These are phyloP conservation scores for Xylaria sp. DNA, from an alignment of 2,329 filamentous ascomycete genomes.

Conservation along the genomic window DNA sequence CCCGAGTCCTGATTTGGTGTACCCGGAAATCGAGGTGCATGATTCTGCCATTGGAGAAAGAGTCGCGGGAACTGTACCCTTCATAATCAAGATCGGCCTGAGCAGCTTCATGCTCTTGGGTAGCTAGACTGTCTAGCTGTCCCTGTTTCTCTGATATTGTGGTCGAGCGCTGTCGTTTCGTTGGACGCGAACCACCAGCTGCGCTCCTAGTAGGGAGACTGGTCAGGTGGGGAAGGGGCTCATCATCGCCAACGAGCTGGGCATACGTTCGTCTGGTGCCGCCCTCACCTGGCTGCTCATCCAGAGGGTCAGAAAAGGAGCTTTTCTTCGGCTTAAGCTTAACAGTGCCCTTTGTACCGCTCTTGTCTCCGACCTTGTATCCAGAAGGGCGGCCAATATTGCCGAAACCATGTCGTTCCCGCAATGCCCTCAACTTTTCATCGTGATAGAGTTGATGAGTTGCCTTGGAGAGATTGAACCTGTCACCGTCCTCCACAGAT, in stretches of 20 bases:
- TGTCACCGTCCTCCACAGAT: conserved; percentile 37
- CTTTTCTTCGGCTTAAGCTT: conserved; percentile 31
- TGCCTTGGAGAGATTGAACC: conserved; percentile 47
- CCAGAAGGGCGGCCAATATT: conserved; percentile 52
- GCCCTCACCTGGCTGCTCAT: conserved; percentile 13
- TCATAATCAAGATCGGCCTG: conserved; percentile 39
- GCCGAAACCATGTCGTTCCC: conserved; percentile 49
- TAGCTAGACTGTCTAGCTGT: not conserved
- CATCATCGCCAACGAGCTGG: conserved; percentile 28
- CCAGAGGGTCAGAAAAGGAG: conserved; percentile 7
- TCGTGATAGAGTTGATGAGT: conserved; percentile 54
- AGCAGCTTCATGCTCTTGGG: conserved; percentile 15
- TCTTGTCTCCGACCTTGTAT: conserved; percentile 38
- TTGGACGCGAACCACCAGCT: conserved; percentile 27
- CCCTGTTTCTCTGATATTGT: conserved; percentile 5
- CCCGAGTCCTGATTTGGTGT: conserved; percentile 46
- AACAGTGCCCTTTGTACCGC: conserved; percentile 25
- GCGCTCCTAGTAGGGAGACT: conserved; percentile 15
- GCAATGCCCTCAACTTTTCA: conserved; percentile 43
- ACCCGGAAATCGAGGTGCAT: conserved; percentile 47
- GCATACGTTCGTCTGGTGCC: conserved; percentile 28
- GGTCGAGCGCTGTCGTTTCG: conserved; percentile 32
- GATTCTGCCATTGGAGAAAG: conserved; percentile 42
- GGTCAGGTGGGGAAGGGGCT: conserved; percentile 11
- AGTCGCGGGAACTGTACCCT: conserved; percentile 50